These are phyloP conservation scores for Sporopachydermia cereana DNA, from an alignment of 1,139 yeast species.

Conservation along the genomic window DNA sequence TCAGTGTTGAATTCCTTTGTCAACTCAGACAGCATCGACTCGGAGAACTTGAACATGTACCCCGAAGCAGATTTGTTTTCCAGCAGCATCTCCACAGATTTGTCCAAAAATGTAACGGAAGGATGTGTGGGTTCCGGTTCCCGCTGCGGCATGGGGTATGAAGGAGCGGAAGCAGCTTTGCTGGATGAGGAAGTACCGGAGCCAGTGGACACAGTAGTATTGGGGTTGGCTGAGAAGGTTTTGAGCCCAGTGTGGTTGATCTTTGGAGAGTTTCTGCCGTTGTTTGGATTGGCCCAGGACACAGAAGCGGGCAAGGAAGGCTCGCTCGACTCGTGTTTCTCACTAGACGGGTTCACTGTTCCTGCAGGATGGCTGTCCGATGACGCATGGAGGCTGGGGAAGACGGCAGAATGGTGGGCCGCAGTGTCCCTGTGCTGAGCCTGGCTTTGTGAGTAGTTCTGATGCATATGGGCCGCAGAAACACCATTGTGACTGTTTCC, in stretches of 20 bases:
- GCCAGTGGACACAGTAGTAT: slow-evolving; percentile 53
- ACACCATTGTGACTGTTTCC: slow-evolving; percentile 21
- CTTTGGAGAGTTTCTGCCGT: slow-evolving; percentile 17
- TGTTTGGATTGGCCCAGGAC: slow-evolving; percentile 28
- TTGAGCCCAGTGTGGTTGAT: slow-evolving; percentile 28
- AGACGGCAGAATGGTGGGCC: slow-evolving; percentile 10
- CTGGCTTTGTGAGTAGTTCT: slow-evolving; percentile 9
- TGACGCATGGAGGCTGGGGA: slow-evolving; percentile 11
- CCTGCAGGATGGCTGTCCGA: slow-evolving; percentile 8
- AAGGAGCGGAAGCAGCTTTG: slow-evolving; percentile 40
- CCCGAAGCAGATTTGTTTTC: slow-evolving; percentile 10
- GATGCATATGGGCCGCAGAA: slow-evolving; percentile 8
- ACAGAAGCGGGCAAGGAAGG: slow-evolving; percentile 22
- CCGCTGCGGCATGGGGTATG: slow-evolving; percentile 20
- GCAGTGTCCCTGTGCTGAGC: slow-evolving; percentile 6
- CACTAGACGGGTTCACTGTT: slow-evolving; percentile 12
- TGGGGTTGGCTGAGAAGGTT: slow-evolving; percentile 31
- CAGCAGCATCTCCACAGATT: slow-evolving; percentile 16
- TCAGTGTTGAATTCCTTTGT: background rate
- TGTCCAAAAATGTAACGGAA: slow-evolving; percentile 13
- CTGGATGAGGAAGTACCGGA: slow-evolving; percentile 71
- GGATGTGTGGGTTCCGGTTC: slow-evolving; percentile 14
- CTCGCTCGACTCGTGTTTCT: slow-evolving; percentile 11
- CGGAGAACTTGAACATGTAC: slow-evolving; percentile 10
- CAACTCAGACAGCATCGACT: slow-evolving; percentile 11